Evolutionary conservation across 2,329 filamentous ascomycete genomes (phyloP), one percentile per base, ranked within the genome.

Genomic region (Fusarium nurragi): DNA sequence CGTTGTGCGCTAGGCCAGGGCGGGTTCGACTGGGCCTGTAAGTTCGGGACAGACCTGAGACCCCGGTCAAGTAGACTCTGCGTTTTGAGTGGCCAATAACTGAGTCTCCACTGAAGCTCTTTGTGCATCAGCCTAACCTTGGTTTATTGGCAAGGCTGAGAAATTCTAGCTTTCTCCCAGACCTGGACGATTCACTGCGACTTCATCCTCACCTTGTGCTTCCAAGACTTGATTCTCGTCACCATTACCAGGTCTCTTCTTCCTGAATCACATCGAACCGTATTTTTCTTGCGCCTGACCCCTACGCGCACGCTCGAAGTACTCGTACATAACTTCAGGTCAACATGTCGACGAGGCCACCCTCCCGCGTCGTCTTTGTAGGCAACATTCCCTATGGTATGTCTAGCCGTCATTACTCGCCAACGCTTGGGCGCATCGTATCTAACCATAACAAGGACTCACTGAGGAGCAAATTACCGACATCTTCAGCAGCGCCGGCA

Each of bases 391-490:
- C 90, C n/a, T 94, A 93, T 78, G 91, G 89, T 90, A 79, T 67
- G 79, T 51, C 6, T n/a, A 4, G 30, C 22, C 26, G 16, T 16
- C 37, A 25, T 19, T 11, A 38, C 25, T n/a, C 21, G n/a, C 36
- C 34, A 16, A 14, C n/a, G 34, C 6, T 22, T 11, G 50, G 56
- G 37, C 50, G 19, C 50, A 43, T 49, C 21, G 13, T n/a, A 28
- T 47, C 73, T 75, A 49, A 76, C 64, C 6, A 12, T 14, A 21
- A 22, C n/a, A 73, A 97, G 94, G 94, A 65, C 88, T 97, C 67
- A 97, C 93, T 26, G 95, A 99, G 80, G 94, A 98, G 77, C 92
- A 97, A 76, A 97, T 99, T 72, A 90, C 90, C 75, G 92, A 97
- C 71, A 97, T 97, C 61, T 96, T 98, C 77, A 92, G 89, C 75